Evolutionary conservation across 2,329 filamentous ascomycete genomes (phyloP).

Genomic region (Orbilia brochopaga): DNA sequence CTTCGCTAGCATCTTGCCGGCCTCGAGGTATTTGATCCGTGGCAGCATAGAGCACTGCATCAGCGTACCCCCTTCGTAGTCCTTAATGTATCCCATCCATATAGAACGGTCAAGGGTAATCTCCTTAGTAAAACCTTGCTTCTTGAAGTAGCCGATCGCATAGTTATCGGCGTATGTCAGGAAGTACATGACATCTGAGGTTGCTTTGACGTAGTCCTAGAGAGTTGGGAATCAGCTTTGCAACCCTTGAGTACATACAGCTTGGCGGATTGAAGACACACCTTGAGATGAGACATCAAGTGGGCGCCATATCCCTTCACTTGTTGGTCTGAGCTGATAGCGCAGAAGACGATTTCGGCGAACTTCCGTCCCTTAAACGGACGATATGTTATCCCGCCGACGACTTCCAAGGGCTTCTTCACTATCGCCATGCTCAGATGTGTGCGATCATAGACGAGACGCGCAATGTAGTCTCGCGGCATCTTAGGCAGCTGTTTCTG

Average conservation of each 20-base stretch:
- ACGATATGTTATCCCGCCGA: conserved; percentile 90
- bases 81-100: conserved; percentile 99
- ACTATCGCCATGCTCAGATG: conserved; percentile 97
- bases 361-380: conserved; percentile 91
- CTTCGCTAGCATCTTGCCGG: conserved; percentile 90
- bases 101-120: conserved; percentile 87
- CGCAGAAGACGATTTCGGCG: conserved; percentile 98
- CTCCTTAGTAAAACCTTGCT: conserved; percentile 98
- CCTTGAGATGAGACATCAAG: conserved; percentile 95
- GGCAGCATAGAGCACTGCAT: conserved; percentile 99
- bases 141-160: conserved; percentile 98
- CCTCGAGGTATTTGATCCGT: conserved; percentile 89
- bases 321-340: conserved; percentile 95
- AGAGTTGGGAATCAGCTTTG: neutral
- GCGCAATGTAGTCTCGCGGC: conserved; percentile 98
- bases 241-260: neutral
- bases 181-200: conserved; percentile 97
- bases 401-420: conserved; percentile 93
- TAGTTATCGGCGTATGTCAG: conserved; percentile 99
- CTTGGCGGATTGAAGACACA: conserved; percentile 51
- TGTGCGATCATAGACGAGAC: conserved; percentile 94
- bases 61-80: conserved; percentile 97
- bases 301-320: conserved; percentile 98
- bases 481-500: conserved; percentile 98
- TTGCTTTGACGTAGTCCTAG: conserved; percentile 90